Evolutionary conservation across 73 alveolate species (phyloP).

Genomic region (Symbiodinium pilosum): DNA sequence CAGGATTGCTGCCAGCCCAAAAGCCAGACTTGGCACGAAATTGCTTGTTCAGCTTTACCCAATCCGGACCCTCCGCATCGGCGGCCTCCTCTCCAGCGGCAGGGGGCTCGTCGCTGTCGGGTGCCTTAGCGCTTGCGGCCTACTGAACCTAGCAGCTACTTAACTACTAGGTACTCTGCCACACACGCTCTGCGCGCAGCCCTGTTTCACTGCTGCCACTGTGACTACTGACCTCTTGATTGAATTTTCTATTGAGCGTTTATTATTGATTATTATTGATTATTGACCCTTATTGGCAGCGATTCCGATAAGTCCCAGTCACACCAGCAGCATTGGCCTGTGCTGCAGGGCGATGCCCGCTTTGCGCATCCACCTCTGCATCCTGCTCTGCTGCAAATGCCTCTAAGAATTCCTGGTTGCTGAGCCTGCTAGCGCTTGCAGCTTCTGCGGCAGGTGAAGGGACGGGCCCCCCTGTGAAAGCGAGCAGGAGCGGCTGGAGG

Average conservation of each 20-base stretch:
- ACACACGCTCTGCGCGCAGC: neutral
- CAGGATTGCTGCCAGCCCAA: neutral
- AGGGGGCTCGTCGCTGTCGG: neutral
- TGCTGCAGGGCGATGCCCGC: too few species aligned
- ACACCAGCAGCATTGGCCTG: neutral
- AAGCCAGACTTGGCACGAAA: neutral
- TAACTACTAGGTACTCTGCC: neutral
- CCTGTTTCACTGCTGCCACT: neutral
- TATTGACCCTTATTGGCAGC: neutral
- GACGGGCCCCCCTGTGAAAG: neutral
- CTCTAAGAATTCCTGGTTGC: neutral
- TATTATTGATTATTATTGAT: neutral
- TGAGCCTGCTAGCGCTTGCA: neutral
- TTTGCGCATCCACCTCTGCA: neutral
- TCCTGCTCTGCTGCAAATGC: neutral
- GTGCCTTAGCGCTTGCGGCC: neutral
- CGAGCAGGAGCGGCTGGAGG: neutral
- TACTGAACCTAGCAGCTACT: neutral
- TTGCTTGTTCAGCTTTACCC: neutral
- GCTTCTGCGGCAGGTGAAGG: neutral
- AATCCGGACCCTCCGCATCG: neutral
- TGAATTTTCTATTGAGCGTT: neutral
- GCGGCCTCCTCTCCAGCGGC: neutral
- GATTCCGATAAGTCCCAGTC: neutral
- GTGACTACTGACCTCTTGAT: neutral